A percentile compares a stretch with the other conserved stretches of the same genome.
Evolutionary conservation across 495 filamentous ascomycete species (phyloP).

Genomic region (Penicillium verhagenii): DNA sequence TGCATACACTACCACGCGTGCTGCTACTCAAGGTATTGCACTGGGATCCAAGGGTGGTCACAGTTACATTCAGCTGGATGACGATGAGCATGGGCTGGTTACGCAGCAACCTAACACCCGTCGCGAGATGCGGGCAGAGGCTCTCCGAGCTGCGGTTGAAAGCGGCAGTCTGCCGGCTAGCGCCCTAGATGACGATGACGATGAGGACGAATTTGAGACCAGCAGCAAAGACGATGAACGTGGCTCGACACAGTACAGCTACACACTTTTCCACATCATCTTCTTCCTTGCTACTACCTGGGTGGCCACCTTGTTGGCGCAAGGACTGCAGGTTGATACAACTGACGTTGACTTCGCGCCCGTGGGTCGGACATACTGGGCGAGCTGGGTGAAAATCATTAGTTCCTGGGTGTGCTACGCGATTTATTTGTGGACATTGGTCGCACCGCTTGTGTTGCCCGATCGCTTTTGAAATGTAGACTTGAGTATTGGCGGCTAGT

Average conservation of each 20-base stretch:
- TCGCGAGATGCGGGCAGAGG: slow-evolving; percentile 88
- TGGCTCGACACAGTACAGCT: slow-evolving; percentile 88
- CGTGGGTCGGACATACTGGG: slow-evolving; percentile 93
- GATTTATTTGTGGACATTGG: slow-evolving; percentile 89
- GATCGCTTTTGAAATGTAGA: slow-evolving; percentile 61
- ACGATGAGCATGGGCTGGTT: slow-evolving; percentile 82
- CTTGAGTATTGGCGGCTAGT: neutral
- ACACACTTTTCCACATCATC: slow-evolving; percentile 94
- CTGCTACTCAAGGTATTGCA: slow-evolving; percentile 90
- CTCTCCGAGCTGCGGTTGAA: slow-evolving; percentile 86
- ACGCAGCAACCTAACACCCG: slow-evolving; percentile 78
- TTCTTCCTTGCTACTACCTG: slow-evolving; percentile 95
- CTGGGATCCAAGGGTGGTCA: slow-evolving; percentile 65
- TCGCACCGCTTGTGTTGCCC: slow-evolving; percentile 82
- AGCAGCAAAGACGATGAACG: slow-evolving; percentile 77
- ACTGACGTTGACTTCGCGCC: slow-evolving; percentile 71
- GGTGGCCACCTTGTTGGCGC: slow-evolving; percentile 90
- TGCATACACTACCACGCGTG: slow-evolving; percentile 95
- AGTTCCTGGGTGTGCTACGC: slow-evolving; percentile 96
- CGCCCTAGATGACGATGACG: slow-evolving; percentile 76
- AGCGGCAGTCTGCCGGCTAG: slow-evolving; percentile 88
- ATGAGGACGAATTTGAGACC: slow-evolving; percentile 59
- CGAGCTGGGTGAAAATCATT: slow-evolving; percentile 98
- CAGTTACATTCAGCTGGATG: slow-evolving; percentile 61
- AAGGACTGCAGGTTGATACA: slow-evolving; percentile 69